Conservation (phyloP, 148 eudicot genomes). For the Vaccinium darrowii region DNA sequence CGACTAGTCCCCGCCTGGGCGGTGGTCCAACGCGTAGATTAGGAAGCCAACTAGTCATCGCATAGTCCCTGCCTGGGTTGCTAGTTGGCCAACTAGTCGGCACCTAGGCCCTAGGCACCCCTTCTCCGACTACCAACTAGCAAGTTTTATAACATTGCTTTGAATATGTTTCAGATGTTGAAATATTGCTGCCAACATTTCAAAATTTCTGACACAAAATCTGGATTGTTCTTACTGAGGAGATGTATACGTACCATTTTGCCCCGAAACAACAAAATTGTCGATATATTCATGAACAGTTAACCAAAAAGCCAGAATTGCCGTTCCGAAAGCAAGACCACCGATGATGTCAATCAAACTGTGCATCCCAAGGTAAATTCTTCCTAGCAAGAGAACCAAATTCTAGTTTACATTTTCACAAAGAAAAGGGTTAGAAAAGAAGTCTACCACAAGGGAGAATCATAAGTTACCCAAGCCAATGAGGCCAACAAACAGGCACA, state of each 20-base stretch:
- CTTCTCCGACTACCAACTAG: too few species aligned
- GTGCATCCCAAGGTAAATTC: conserved; percentile 99
- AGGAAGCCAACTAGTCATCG: too few species aligned
- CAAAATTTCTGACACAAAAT: background rate
- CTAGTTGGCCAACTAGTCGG: too few species aligned
- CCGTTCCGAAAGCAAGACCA: conserved; percentile 69
- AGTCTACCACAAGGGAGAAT: background rate
- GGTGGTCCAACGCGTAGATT: too few species aligned
- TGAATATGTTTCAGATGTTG: background rate
- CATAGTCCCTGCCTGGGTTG: too few species aligned
- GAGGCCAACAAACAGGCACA: conserved; percentile 67
- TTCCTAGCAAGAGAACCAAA: conserved; percentile 53
- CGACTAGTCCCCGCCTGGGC: too few species aligned
- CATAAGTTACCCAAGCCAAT: conserved; percentile 67
- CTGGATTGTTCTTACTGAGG: background rate
- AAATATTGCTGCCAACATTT: background rate
- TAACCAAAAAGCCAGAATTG: conserved; percentile 80
- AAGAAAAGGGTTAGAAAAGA: conserved; percentile 6
- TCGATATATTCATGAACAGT: conserved; percentile 60
- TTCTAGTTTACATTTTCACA: conserved; percentile 17
- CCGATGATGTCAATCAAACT: conserved; percentile 78
- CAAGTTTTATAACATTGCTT: too few species aligned
- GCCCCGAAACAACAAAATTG: conserved; percentile 67
- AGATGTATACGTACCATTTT: conserved; percentile 63
- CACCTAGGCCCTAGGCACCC: too few species aligned